These are phyloP conservation scores for Oryza punctata DNA, from an alignment of 176 grass and related monocot genomes.

Conservation along the genomic window DNA sequence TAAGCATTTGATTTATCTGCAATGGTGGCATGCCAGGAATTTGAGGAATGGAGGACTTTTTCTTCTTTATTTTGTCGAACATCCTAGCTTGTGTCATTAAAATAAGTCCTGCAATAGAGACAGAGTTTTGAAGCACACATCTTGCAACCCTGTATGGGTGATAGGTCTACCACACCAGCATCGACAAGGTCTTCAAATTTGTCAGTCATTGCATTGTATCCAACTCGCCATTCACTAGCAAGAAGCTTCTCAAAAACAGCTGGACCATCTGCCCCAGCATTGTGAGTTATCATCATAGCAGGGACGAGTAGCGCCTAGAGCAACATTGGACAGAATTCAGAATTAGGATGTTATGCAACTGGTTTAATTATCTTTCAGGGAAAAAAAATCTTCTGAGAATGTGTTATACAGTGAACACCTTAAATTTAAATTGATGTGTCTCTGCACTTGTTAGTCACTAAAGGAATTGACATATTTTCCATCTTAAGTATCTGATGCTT, in stretches of 20 bases:
- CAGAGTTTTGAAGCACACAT: conserved; percentile 80
- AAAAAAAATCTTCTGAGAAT: not conserved
- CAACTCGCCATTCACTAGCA: conserved; percentile 57
- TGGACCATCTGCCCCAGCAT: conserved; percentile 72
- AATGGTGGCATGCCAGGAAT: conserved; percentile 71
- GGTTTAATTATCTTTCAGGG: not conserved
- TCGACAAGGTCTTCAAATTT: conserved; percentile 71
- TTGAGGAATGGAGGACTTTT: conserved; percentile 53
- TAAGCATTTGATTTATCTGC: conserved; percentile 37
- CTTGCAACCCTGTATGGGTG: conserved; percentile 75
- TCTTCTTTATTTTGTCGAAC: conserved; percentile 81
- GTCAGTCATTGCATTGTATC: conserved; percentile 82
- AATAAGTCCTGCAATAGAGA: conserved; percentile 76
- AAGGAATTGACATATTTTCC: not conserved
- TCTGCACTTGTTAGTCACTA: not conserved
- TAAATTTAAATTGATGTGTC: not conserved
- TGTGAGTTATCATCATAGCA: conserved; percentile 62
- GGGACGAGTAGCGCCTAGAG: conserved; percentile 80
- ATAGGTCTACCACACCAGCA: conserved; percentile 82
- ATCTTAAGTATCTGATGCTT: not conserved
- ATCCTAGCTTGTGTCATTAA: conserved; percentile 83
- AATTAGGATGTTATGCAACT: conserved; percentile 1
- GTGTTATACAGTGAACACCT: not conserved
- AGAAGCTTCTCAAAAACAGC: conserved; percentile 81
- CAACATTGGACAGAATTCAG: conserved; percentile 22